Evolutionary conservation across 2,329 filamentous ascomycete genomes (phyloP).

Genomic region (Colletotrichum godetiae): DNA sequence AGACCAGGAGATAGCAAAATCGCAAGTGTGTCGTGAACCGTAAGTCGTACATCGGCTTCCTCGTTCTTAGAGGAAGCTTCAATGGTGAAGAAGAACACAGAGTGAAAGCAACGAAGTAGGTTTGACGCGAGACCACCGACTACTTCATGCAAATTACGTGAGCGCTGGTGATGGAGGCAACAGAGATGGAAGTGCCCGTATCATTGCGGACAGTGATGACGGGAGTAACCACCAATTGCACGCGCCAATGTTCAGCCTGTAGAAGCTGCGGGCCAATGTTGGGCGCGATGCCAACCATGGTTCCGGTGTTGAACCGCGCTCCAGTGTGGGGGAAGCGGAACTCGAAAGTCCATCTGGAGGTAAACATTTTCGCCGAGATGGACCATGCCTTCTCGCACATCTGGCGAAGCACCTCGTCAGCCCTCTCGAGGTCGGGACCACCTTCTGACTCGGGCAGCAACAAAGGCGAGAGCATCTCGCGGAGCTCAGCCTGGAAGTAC

Average conservation of each 20-base stretch:
- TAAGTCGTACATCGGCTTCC: background rate
- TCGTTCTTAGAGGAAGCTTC: background rate
- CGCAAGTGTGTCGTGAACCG: background rate
- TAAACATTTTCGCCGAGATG: conserved; percentile 59
- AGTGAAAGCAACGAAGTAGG: background rate
- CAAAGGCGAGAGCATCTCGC: conserved; percentile 53
- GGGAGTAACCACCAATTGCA: conserved; percentile 66
- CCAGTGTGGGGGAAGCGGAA: conserved; percentile 63
- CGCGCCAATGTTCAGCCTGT: conserved; percentile 61
- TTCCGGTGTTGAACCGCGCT: conserved; percentile 59
- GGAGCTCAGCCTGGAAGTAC: conserved; percentile 55
- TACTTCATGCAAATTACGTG: conserved; percentile 60
- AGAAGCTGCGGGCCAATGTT: conserved; percentile 53
- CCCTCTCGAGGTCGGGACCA: conserved; percentile 45
- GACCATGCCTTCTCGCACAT: conserved; percentile 57
- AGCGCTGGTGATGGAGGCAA: conserved; percentile 56
- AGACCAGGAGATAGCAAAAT: background rate
- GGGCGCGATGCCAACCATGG: conserved; percentile 60
- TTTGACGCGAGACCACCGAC: background rate
- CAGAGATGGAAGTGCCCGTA: conserved; percentile 55
- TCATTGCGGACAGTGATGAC: conserved; percentile 66
- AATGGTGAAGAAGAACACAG: too few species aligned
- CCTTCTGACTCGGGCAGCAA: conserved; percentile 46
- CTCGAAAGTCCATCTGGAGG: conserved; percentile 55
- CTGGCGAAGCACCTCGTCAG: conserved; percentile 54